Conservation (phyloP, 257 asterid species). For the Lithospermum erythrorhizon region DNA sequence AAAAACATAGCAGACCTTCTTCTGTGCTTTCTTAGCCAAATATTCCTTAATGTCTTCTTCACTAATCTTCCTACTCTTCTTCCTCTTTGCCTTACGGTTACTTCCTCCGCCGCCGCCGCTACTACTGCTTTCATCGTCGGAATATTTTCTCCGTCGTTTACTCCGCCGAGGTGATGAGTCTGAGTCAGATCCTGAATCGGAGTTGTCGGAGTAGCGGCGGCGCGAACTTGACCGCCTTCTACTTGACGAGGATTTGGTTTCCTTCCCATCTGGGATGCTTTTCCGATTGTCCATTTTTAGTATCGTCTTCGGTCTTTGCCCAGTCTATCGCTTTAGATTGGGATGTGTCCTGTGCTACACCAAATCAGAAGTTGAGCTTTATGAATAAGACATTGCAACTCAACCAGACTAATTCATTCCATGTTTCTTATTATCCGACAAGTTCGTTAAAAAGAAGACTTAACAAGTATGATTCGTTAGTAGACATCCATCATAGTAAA, state of each 20-base stretch:
- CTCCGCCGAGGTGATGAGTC: slow-evolving; percentile 8
- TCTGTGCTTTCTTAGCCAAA: slow-evolving; percentile 59
- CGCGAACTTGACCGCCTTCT: slow-evolving; percentile 4
- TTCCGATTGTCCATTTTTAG: too few relatives aligned
- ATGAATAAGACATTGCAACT: too few relatives aligned
- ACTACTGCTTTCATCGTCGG: slow-evolving; percentile 13
- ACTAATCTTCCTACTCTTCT: slow-evolving; percentile 38
- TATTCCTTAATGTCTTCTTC: slow-evolving; percentile 59
- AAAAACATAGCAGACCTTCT: slow-evolving; percentile 19
- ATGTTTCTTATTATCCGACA: too few relatives aligned
- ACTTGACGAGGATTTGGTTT: slow-evolving; percentile 3
- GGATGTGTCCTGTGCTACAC: too few relatives aligned
- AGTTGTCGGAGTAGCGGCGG: slow-evolving; percentile 10
- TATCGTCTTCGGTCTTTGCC: too few relatives aligned
- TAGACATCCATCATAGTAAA: too few relatives aligned
- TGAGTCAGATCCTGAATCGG: slow-evolving; percentile 23
- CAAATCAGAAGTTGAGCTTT: too few relatives aligned
- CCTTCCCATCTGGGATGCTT: too few relatives aligned
- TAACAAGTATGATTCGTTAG: too few relatives aligned
- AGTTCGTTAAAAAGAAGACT: too few relatives aligned
- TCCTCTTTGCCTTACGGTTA: slow-evolving; percentile 15
- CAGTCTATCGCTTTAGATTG: too few relatives aligned
- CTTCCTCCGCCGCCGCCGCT: slow-evolving; percentile 6
- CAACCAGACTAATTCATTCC: too few relatives aligned
- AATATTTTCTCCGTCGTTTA: slow-evolving; percentile 11